These are phyloP conservation scores for Alternaria sp. DNA, from an alignment of 2,329 filamentous ascomycete genomes.

Conservation along the genomic window DNA sequence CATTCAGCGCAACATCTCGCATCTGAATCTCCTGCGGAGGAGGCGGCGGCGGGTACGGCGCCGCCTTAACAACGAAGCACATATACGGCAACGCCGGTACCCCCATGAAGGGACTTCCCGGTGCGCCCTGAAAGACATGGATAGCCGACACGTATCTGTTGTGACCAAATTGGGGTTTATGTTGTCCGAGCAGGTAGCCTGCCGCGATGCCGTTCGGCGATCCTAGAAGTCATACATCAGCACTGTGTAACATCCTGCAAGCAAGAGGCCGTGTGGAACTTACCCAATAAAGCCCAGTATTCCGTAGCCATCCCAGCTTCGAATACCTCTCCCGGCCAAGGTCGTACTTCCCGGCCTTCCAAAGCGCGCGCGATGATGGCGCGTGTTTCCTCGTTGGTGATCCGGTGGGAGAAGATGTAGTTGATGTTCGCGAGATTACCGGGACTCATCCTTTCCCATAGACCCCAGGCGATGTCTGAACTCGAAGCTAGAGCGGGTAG, in stretches of 20 bases:
- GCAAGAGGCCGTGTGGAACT: background rate
- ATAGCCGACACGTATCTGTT: constrained; percentile 10
- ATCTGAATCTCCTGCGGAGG: background rate
- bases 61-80: background rate
- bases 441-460: constrained; percentile 7
- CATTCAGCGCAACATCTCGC: background rate
- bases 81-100: background rate
- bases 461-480: constrained; percentile 18
- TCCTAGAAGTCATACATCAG: background rate
- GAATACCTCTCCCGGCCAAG: background rate
- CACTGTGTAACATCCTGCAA: background rate
- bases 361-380: background rate
- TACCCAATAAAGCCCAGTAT: background rate
- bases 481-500: constrained; percentile 8
- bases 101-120: background rate
- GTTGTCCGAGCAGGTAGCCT: constrained; percentile 15
- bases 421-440: constrained; percentile 6
- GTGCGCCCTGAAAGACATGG: constrained; percentile 1
- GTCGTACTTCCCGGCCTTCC: background rate
- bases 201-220: constrained; percentile 11
- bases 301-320: background rate
- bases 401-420: constrained; percentile 6
- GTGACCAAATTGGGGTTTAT: constrained; percentile 16
- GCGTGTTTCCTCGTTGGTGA: constrained; percentile 6
- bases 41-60: background rate